Evolutionary conservation across 2,329 filamentous ascomycete genomes (phyloP), one percentile per base, ranked within the genome.

Genomic region (Calonectria pseudoreteaudii): DNA sequence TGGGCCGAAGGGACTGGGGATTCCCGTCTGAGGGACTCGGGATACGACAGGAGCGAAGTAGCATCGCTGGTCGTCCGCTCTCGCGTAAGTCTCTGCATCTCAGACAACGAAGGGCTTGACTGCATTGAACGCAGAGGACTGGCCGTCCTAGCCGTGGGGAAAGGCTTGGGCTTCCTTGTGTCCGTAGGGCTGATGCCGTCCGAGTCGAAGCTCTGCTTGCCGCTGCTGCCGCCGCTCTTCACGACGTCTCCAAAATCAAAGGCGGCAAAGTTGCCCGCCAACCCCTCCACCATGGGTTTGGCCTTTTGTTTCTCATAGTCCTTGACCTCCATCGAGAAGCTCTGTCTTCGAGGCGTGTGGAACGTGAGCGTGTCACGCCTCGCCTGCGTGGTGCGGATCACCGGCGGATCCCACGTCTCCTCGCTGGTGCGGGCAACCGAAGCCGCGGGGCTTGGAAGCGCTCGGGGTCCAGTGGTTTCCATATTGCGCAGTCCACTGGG

Each of bases 281-380:
- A 81, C 6, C 84, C 84, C 47, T 85, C 84, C 11, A 76, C 74
- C 68, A 80, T 79, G 0, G 77, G 79, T 44, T 77, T 80, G 4
- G 75, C 11, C 52, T 75, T 53, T 73, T 68, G 53, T 31, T 62
- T 69, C 38, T 72, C 70, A 8, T 73, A 56, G 14, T 84, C 82
- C 41, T 89, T 87, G 16, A 90, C 83, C 71, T 86, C 86, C 83
- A 88, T 87, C 5, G 86, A 86, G 68, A 90, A 83, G 76, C 89
- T 91, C 58, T 85, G 84, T 44, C 87, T 84, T 26, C 86, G 84
- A 2, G 87, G 84, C 0, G 85, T 84, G 74, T 85, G 85, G 26
- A 88, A 86, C 0, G 87, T 87, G 18, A 89, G 77, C 1, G 88
- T 90, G 53, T 91, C 88, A 38, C 89, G 87, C 79, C 87, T 88